Base-by-base conservation (phyloP, 495 filamentous ascomycete genomes). In the Bacidia rubella region DNA sequence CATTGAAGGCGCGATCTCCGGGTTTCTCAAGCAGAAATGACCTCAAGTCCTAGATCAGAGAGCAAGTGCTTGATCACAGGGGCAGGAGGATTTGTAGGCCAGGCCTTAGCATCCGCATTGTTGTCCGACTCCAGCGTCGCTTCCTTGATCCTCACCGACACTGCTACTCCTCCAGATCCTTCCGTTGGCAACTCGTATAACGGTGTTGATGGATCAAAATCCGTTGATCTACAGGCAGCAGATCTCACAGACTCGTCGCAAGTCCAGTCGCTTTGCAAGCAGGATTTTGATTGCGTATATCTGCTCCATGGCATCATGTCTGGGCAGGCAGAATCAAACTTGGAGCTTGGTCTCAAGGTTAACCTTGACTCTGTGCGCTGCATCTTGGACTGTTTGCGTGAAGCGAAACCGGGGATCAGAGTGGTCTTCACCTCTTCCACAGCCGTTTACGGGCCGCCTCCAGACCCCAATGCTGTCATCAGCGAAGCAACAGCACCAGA, bases 221-320 rank as follows among this genome's bases (percentile, higher is more conserved):
- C 41, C 5, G 65, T 74, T 0, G 74, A 58, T n/a, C 65, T 71
- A 50, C 55, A 85, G 15, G 63, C 72, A 19, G 83, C 81, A 1
- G 83, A 89, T 64, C 74, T 89, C 46, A 75, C 76, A 52, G 72
- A 72, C 23, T 59, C 71, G 0, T 53, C 70, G 29, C 49, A 49
- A 47, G 56, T 57, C 44, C 42, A 55, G 21, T 54, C 39, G 4
- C 57, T 60, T 38, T 56, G 59, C 43, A 55, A 57, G 17, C 26
- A 38, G 9, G 52, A 59, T 5, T 39, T 62, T 21, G 54, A 54
- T 56, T 81, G 79, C 15, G 71, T 86, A 59, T 90, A 85, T 69
- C 63, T 89, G 50, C 79, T 93, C 58, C 87, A 93, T 66, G 87
- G 87, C 44, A 87, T 93, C 67, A 90, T 90, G 86, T 87, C 82